Evolutionary conservation across 2,329 filamentous ascomycete genomes (phyloP).

Genomic region (Ampelomyces quisqualis): DNA sequence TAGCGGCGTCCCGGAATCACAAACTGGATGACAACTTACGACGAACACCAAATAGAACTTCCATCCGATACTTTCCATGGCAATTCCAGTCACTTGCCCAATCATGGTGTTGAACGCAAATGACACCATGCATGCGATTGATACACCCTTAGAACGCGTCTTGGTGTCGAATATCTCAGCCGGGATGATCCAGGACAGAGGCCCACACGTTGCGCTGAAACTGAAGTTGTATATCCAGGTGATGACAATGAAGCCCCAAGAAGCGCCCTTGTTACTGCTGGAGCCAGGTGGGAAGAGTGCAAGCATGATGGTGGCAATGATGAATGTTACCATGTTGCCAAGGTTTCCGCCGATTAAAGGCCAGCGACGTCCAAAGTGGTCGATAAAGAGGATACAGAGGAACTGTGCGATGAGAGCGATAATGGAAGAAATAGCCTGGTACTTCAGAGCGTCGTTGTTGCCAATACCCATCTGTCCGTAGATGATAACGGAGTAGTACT

Average conservation of each 20-base stretch:
- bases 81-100: constrained; percentile 65
- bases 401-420: constrained; percentile 70
- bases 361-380: constrained; percentile 69
- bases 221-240: constrained; percentile 82
- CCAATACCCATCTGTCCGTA: constrained; percentile 69
- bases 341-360: constrained; percentile 72
- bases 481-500: constrained; percentile 70
- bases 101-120: constrained; percentile 80
- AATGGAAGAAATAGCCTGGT: constrained; percentile 73
- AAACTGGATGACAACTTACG: constrained; percentile 33
- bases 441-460: constrained; percentile 65
- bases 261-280: constrained; percentile 55
- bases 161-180: constrained; percentile 77
- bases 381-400: constrained; percentile 67
- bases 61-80: constrained; percentile 57
- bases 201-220: constrained; percentile 70
- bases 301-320: constrained; percentile 62
- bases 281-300: constrained; percentile 62
- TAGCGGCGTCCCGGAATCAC: background rate
- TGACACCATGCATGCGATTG: constrained; percentile 69
- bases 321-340: constrained; percentile 69
- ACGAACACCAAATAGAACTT: constrained; percentile 62
- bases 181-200: constrained; percentile 64
- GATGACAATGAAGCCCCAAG: constrained; percentile 73
- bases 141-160: constrained; percentile 72